These are phyloP conservation scores for Paramecium sonneborni DNA, from an alignment of 73 alveolate species.

Conservation along the genomic window DNA sequence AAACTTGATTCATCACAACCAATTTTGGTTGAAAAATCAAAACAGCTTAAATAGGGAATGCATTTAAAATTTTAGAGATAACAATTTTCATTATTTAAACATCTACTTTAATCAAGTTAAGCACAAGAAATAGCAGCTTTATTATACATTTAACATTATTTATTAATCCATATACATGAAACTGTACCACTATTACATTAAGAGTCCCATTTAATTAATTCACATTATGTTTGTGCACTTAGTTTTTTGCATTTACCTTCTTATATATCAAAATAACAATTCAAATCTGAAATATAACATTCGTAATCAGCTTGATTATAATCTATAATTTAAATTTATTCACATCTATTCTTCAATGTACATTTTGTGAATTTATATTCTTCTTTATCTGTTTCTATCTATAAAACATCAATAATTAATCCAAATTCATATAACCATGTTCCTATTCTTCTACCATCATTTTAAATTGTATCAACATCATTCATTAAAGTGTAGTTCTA, in stretches of 20 bases:
- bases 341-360: background rate
- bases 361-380: conserved; percentile 7
- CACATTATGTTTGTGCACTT: background rate
- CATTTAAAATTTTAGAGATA: background rate
- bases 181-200: background rate
- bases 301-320: background rate
- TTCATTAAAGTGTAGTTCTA: conserved; percentile 33
- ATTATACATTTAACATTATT: background rate
- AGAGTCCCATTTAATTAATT: background rate
- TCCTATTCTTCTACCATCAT: conserved; percentile 18
- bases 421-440: conserved; percentile 49
- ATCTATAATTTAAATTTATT: background rate
- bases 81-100: conserved; percentile 41
- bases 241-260: background rate
- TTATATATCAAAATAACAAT: background rate
- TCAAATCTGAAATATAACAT: background rate
- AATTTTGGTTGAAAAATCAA: background rate
- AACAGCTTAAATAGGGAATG: background rate
- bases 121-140: background rate
- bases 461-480: background rate
- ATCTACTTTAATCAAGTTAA: background rate
- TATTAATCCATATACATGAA: conserved; percentile 31
- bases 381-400: background rate
- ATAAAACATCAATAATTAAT: background rate
- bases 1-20: background rate